A percentile compares a stretch with the other conserved stretches of the same genome.
These are phyloP conservation scores for Solanum corneliomulleri DNA, from an alignment of 257 asterid genomes.

Conservation along the genomic window DNA sequence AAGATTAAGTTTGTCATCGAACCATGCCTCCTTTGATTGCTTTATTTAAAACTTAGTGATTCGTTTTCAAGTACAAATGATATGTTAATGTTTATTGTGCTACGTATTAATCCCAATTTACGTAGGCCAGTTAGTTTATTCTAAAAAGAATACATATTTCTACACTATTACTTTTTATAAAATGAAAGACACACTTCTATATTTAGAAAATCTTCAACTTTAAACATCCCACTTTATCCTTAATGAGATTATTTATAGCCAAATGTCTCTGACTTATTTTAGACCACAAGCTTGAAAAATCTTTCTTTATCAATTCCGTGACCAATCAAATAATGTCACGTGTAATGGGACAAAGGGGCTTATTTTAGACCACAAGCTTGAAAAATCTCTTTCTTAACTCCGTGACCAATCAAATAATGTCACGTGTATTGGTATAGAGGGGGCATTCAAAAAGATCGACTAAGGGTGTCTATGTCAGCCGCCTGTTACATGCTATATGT, in stretches of 20 bases:
- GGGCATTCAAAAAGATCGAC: neutral
- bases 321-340: neutral
- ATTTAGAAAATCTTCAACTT: neutral
- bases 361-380: neutral
- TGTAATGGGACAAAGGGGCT: neutral
- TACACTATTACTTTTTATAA: too few species aligned
- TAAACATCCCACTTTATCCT: neutral
- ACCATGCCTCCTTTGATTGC: neutral
- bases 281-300: neutral
- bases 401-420: neutral
- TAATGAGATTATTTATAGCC: neutral
- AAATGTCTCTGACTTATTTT: neutral
- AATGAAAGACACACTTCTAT: neutral
- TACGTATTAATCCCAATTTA: neutral
- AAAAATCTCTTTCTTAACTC: neutral
- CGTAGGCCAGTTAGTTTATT: neutral
- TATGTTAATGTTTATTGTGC: neutral
- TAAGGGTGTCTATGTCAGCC: neutral
- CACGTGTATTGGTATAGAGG: neutral
- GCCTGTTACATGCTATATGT: neutral
- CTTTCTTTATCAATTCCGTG: neutral
- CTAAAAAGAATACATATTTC: neutral
- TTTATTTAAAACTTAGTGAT: neutral
- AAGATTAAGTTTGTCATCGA: neutral
- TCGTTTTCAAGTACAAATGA: neutral